Percentiles rank a stretch among this genome's conserved stretches.
Evolutionary conservation across 768 basidiomycete genomes (phyloP).

Genomic region (Calocybe gangraenosa): DNA sequence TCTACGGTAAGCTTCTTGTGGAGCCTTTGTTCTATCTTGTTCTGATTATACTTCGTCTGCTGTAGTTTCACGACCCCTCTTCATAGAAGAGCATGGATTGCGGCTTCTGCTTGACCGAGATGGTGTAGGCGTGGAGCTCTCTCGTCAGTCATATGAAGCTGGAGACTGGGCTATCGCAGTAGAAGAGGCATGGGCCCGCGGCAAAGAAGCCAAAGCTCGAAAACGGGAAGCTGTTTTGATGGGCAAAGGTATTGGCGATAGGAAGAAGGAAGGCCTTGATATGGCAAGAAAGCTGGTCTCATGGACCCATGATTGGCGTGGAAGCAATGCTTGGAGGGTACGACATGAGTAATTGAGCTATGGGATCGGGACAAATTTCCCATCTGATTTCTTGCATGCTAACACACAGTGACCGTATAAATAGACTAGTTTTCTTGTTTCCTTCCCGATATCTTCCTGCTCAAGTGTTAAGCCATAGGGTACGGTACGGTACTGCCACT

Average conservation of each 20-base stretch:
- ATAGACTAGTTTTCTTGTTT: no score
- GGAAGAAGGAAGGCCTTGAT: constrained; percentile 36
- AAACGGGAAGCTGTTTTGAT: constrained; percentile 38
- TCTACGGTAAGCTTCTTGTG: constrained; percentile 53
- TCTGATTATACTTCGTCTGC: neutral
- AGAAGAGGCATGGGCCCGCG: constrained; percentile 51
- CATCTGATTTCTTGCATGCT: neutral
- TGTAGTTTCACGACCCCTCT: constrained; percentile 70
- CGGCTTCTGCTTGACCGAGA: constrained; percentile 56
- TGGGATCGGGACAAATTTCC: no score
- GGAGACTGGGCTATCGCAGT: constrained; percentile 68
- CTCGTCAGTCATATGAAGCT: constrained; percentile 60
- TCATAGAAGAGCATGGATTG: constrained; percentile 78
- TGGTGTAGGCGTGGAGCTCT: constrained; percentile 68
- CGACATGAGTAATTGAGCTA: constrained; percentile 3
- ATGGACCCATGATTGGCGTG: constrained; percentile 44
- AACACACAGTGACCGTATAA: neutral
- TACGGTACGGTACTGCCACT: no score
- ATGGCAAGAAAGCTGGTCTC: constrained; percentile 46
- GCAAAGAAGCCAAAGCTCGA: constrained; percentile 39
- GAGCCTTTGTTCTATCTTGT: constrained; percentile 1
- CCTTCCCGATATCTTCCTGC: no score
- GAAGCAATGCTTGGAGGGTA: neutral
- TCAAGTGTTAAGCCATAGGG: no score
- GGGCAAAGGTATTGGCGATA: constrained; percentile 33